A percentile compares a stretch with the other conserved stretches of the same genome.
Conservation (phyloP, 176 grass and related monocot species). For the sorghum (Sorghum bicolor) region DNA sequence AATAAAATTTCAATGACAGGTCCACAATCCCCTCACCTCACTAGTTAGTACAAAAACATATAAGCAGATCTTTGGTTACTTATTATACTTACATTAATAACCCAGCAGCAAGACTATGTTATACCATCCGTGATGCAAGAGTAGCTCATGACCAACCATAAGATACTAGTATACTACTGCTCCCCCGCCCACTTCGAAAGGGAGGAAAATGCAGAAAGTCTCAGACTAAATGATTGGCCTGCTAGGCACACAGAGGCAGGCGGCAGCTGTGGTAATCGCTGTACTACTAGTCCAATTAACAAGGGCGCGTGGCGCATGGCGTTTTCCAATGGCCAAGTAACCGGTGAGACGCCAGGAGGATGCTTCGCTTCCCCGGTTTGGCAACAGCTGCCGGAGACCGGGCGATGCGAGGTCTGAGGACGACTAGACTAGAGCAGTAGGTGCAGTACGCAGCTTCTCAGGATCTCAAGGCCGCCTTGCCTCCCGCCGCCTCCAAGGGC, state of each 20-base stretch:
- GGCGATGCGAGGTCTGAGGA: background rate
- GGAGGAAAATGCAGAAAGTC: background rate
- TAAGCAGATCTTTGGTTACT: background rate
- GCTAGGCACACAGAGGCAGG: background rate
- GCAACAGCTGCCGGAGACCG: constrained; percentile 6
- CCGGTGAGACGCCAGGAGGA: constrained; percentile 39
- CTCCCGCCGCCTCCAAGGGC: constrained; percentile 45
- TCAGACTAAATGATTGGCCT: constrained; percentile 20
- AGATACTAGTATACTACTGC: background rate
- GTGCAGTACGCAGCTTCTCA: constrained; percentile 30
- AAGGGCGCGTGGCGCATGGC: constrained; percentile 51
- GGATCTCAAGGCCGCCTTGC: constrained; percentile 2
- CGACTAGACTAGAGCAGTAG: background rate
- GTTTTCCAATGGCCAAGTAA: constrained; percentile 58
- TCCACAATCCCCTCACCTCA: background rate
- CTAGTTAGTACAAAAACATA: background rate
- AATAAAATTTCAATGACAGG: background rate
- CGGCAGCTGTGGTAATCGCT: background rate
- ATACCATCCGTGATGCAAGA: constrained; percentile 1
- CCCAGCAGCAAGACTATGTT: background rate
- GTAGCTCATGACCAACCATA: constrained; percentile 25
- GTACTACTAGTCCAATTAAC: constrained; percentile 14
- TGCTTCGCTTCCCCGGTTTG: background rate
- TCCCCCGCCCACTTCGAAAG: background rate
- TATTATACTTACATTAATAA: background rate